Evolutionary conservation across 2,329 filamentous ascomycete genomes (phyloP), one percentile per base, ranked within the genome.

Genomic region (Coniochaeta pulveracea): DNA sequence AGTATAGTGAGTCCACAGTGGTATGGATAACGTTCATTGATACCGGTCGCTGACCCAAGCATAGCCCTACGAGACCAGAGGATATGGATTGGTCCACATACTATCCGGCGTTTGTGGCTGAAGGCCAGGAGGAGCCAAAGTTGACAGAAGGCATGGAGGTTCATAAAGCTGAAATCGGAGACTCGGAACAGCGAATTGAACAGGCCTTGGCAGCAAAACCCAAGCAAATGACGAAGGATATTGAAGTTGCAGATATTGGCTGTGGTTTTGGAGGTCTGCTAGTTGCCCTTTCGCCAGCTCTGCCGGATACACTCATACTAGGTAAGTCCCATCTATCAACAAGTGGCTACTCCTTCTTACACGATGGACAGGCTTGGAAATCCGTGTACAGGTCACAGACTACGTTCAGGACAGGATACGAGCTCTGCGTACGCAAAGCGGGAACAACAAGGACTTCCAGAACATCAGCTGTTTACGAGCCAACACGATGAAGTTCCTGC

Each of bases 401-500:
- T 98, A 85, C 55, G 86, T 98, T 4, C 76, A 85, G 54, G 83
- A 93, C 44, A 80, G 86, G 49, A 84, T 94, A 52, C 74, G 75
- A 43, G 89, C 88, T 4, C 67, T 96, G 12, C 77, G 91, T 4
- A 61, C 65, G 10, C 78, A 88, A 49, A 69, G 73, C 42, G 49
- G 60, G 5, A 60, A 63, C 5, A 51, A 54, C 18, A 56, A 59
- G 33, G 56, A 63, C 29, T 96, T 85, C 55, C 80, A 93, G 51
- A 98, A 98, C 55, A 80, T 89, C 34, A 78, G 82, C 21, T 93
- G 85, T 51, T 65, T 98, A 30, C 80, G 91, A 40, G 84, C 85
- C 43, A 98, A 98, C 62, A 85, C 85, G 5, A 98, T 98, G 91
- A 98, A 98, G 56, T 98, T 96, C 57, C 66, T 98, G n/a, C 89